Conservation (phyloP, 2,329 filamentous ascomycete genomes). For the Whalleya microplaca region DNA sequence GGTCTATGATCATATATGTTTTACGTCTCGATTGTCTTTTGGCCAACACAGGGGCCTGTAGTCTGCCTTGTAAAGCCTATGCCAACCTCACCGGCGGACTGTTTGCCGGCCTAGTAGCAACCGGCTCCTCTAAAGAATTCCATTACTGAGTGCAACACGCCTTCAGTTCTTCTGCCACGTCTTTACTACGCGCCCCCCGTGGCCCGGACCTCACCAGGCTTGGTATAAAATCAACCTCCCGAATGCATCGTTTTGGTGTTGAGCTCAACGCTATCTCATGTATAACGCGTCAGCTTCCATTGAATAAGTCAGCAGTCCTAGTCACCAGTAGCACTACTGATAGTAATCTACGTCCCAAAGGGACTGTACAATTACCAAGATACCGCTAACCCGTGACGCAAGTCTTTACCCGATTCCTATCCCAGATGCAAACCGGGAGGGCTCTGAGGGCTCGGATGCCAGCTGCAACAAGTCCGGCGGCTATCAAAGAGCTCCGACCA, state of each 20-base stretch:
- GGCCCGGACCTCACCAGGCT: conserved; percentile 10
- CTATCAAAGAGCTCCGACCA: conserved; percentile 7
- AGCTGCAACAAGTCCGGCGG: conserved; percentile 16
- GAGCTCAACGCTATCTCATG: conserved; percentile 29
- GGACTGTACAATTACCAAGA: conserved; percentile 21
- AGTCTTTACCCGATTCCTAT: conserved; percentile 13
- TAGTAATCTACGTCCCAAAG: conserved; percentile 18
- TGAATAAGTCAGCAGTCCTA: conserved; percentile 15
- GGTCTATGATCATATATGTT: conserved; percentile 16
- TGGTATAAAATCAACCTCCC: conserved; percentile 31
- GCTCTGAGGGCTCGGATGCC: conserved; percentile 10
- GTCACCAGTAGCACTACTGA: conserved; percentile 16
- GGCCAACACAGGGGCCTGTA: conserved; percentile 24
- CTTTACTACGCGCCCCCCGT: conserved; percentile 11
- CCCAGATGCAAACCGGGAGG: conserved; percentile 1
- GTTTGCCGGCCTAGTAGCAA: conserved; percentile 22
- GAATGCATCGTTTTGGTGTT: conserved; percentile 38
- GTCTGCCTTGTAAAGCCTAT: conserved; percentile 35
- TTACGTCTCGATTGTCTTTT: conserved; percentile 26
- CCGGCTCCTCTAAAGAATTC: conserved; percentile 16
- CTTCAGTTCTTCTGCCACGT: conserved; percentile 13
- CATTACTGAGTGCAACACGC: conserved; percentile 21
- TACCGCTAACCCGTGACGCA: conserved; percentile 19
- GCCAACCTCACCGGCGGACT: conserved; percentile 25
- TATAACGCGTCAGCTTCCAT: conserved; percentile 28